These are phyloP conservation scores for Albizia julibrissin DNA, from an alignment of 306 rosid genomes.

Conservation along the genomic window DNA sequence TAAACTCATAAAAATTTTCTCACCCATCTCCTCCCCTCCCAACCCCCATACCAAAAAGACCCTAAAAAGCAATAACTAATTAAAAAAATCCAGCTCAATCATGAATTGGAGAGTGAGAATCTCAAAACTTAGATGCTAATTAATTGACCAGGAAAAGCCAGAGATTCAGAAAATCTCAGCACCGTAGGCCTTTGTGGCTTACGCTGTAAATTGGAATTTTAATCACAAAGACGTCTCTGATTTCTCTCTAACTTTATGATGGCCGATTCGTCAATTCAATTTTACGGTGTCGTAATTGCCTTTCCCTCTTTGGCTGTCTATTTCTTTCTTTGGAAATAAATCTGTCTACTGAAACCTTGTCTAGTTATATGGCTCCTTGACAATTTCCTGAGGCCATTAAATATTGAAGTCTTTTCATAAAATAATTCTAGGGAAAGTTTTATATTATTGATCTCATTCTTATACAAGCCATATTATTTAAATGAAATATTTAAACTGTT, in stretches of 20 bases:
- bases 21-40: too few species aligned
- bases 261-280: not conserved
- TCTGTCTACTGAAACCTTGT: too few species aligned
- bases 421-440: not conserved
- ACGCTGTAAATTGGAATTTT: too few species aligned
- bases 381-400: not conserved
- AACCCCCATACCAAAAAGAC: too few species aligned
- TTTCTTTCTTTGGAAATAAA: too few species aligned
- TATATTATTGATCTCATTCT: not conserved
- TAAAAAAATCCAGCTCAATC: not conserved
- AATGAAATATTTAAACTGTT: not conserved
- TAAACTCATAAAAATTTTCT: too few species aligned
- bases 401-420: not conserved
- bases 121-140: not conserved
- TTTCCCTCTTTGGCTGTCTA: not conserved
- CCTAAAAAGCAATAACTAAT: too few species aligned
- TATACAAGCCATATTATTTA: not conserved
- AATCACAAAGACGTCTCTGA: too few species aligned
- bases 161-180: not conserved
- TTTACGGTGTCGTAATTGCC: not conserved
- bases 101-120: not conserved
- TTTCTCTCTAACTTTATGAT: not conserved
- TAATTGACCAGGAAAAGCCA: too few species aligned
- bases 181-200: not conserved
- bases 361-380: not conserved